Conservation (phyloP, 495 filamentous ascomycete genomes). For the Xylaria castorea region DNA sequence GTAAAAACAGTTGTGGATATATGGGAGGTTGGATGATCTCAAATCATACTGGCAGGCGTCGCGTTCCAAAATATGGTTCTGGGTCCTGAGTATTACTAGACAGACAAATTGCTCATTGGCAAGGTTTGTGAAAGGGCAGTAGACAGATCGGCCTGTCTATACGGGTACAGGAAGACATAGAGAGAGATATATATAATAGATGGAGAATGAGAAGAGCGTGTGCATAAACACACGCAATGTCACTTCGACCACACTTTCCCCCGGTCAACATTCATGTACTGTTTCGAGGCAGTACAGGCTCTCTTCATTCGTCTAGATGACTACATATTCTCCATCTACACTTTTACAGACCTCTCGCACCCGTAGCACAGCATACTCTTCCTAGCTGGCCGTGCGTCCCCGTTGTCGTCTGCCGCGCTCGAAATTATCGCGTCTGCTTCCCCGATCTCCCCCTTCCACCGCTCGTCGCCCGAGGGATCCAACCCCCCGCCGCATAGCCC, state of each 20-base stretch:
- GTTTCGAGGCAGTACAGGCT: not conserved
- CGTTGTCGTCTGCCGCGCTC: slow-evolving; percentile 23
- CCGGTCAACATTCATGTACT: not conserved
- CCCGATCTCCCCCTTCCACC: slow-evolving; percentile 59
- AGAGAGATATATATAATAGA: slow-evolving; percentile 22
- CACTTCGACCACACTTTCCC: not conserved
- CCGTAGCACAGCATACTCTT: slow-evolving; percentile 56
- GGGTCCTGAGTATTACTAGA: slow-evolving; percentile 11
- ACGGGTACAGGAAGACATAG: not conserved
- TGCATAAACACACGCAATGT: not conserved
- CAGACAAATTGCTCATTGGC: not conserved
- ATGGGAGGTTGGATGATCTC: not conserved
- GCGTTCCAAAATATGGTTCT: slow-evolving; percentile 11
- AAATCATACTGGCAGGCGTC: slow-evolving; percentile 3
- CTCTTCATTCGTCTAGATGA: not conserved
- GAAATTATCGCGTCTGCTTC: slow-evolving; percentile 9
- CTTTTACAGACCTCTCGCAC: slow-evolving; percentile 56
- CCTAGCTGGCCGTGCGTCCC: not conserved
- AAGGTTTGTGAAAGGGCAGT: not conserved
- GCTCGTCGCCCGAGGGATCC: slow-evolving; percentile 53
- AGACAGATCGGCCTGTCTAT: not conserved
- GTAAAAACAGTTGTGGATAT: not conserved
- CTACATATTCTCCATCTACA: slow-evolving; percentile 32
- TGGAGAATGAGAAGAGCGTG: not conserved
- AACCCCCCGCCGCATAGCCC: slow-evolving; percentile 59